Conservation (phyloP, 257 asterid genomes). For the Solanum chmielewskii region DNA sequence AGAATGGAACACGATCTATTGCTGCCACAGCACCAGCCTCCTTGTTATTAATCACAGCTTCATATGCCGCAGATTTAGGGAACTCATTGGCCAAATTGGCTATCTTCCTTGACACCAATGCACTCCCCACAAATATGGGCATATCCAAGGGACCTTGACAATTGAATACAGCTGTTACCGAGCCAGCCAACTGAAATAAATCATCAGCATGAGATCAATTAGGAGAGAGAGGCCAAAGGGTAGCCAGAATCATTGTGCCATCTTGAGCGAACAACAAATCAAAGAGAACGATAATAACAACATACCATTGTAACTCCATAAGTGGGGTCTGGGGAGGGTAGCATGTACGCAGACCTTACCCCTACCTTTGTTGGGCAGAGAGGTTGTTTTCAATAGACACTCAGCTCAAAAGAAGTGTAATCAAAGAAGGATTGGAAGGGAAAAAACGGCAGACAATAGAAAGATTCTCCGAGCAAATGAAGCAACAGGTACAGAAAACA, state of each 20-base stretch:
- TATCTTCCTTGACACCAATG: slow-evolving; percentile 84
- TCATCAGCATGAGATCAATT: slow-evolving; percentile 1
- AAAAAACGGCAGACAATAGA: not conserved
- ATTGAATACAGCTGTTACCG: slow-evolving; percentile 89
- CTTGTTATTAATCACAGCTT: slow-evolving; percentile 69
- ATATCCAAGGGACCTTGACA: slow-evolving; percentile 99
- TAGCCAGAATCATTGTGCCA: not conserved
- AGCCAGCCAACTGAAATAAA: slow-evolving; percentile 84
- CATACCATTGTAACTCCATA: not conserved
- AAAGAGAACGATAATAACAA: not conserved
- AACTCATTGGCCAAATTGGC: slow-evolving; percentile 47
- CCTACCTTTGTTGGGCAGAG: not conserved
- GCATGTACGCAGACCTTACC: not conserved
- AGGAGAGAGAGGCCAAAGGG: not conserved
- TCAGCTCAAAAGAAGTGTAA: not conserved
- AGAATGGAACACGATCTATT: slow-evolving; percentile 82
- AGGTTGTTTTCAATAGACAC: not conserved
- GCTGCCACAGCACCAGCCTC: slow-evolving; percentile 99
- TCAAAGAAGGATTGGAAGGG: not conserved
- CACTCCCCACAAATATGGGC: slow-evolving; percentile 95
- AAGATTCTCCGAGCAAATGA: not conserved
- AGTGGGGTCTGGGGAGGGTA: not conserved
- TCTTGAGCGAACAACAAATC: not conserved
- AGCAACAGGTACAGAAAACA: not conserved
- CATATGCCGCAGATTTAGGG: slow-evolving; percentile 78